Percentiles rank a stretch among this genome's conserved stretches.
phyloP scores from a whole-genome alignment of 805 yeast genomes.

The Candida oleophila region DNA sequence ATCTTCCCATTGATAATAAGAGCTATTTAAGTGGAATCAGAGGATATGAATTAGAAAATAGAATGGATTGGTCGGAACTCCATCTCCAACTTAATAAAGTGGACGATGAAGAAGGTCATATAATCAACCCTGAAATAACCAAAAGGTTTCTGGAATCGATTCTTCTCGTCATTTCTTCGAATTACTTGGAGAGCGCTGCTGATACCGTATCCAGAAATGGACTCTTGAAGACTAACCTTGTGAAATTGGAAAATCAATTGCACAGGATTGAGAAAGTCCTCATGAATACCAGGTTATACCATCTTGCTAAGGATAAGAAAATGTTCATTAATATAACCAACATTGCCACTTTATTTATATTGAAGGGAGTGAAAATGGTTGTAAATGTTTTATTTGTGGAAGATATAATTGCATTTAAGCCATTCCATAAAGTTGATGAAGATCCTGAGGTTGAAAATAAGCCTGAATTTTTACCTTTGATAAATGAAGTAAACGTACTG shows the following conservation, averaged over 20 bases:
- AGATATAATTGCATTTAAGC: slow-evolving; percentile 35
- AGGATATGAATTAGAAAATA: slow-evolving; percentile 4
- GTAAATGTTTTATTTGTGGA: slow-evolving; percentile 19
- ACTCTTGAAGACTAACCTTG: slow-evolving; percentile 4
- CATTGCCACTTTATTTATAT: slow-evolving; percentile 30
- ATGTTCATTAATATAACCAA: slow-evolving; percentile 33
- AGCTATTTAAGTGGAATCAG: slow-evolving; percentile 8
- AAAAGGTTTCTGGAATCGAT: neutral
- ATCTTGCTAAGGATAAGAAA: slow-evolving; percentile 12
- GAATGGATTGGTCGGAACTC: slow-evolving; percentile 12
- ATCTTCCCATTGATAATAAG: slow-evolving; percentile 17
- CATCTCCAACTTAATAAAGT: neutral
- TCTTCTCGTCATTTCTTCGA: neutral
- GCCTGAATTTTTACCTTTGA: slow-evolving; percentile 8
- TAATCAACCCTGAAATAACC: neutral
- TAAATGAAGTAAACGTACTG: slow-evolving; percentile 19
- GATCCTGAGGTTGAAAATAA: neutral
- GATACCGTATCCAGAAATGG: slow-evolving; percentile 3
- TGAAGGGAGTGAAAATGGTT: slow-evolving; percentile 24
- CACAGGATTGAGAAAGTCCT: neutral
- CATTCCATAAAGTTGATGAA: slow-evolving; percentile 19
- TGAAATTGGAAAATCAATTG: neutral
- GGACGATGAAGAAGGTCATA: neutral
- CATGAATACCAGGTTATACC: neutral
- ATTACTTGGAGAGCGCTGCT: slow-evolving; percentile 1